Conservation (phyloP, 2,329 filamentous ascomycete genomes). For the Colletotrichum chrysophilum region DNA sequence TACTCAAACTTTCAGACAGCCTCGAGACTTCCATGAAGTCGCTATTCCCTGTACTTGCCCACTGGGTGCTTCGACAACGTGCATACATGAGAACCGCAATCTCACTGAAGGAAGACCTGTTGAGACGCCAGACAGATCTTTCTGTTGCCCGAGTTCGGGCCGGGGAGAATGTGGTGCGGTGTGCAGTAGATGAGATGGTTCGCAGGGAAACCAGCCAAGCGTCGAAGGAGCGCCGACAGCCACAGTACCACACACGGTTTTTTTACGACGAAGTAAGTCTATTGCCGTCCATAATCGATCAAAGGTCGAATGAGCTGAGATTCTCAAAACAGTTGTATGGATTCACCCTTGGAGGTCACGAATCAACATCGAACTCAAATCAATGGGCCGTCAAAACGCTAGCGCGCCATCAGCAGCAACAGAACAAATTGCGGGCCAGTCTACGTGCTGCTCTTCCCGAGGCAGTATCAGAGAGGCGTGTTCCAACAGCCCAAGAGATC, state of each 20-base stretch:
- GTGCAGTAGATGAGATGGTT: slow-evolving; percentile 14
- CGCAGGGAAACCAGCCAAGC: neutral
- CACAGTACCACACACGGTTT: slow-evolving; percentile 17
- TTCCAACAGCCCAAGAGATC: slow-evolving; percentile 28
- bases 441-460: slow-evolving; percentile 19
- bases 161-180: neutral
- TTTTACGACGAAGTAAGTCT: slow-evolving; percentile 37
- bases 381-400: slow-evolving; percentile 27
- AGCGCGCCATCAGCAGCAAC: slow-evolving; percentile 24
- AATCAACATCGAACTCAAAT: slow-evolving; percentile 29
- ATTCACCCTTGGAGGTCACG: slow-evolving; percentile 31
- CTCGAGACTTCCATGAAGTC: slow-evolving; percentile 15
- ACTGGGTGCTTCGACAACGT: slow-evolving; percentile 5
- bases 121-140: neutral
- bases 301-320: neutral
- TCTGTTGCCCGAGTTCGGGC: neutral
- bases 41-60: neutral
- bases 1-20: neutral
- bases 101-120: neutral
- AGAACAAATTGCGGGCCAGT: slow-evolving; percentile 29
- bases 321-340: slow-evolving; percentile 27
- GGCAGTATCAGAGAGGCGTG: slow-evolving; percentile 23
- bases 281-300: neutral
- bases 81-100: neutral
- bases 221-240: neutral